Base-by-base conservation (phyloP, 1,284 basidiomycete species). In the Cystobasidiaceae sp. region DNA sequence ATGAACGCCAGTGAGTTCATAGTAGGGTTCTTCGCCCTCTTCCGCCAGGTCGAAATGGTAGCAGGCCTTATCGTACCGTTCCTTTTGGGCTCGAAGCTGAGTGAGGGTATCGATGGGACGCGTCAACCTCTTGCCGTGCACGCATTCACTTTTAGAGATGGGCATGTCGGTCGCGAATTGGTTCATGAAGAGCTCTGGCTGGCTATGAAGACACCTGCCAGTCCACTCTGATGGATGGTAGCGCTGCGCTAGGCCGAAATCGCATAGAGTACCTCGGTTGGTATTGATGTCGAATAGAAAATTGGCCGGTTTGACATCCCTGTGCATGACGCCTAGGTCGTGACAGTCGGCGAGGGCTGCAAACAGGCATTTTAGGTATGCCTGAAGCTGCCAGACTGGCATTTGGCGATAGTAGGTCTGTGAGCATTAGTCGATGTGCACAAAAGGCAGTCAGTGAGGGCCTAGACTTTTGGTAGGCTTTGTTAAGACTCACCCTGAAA, bases 291-390 rank as follows among this genome's bases (percentile, higher is more conserved):
- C 90, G 76, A 90, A 98, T 32, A 98, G 82, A 75, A 98, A 98
- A 77, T 98, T 98, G 68, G 94, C 94, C 17, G 94, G 96, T 75
- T 98, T 98, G 73, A 98, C 90, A 77, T 98, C 94, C 37, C 94
- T 90, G 78, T 98, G 94, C 54, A 98, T 89, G 73, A 98, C 88
- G 6, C 84, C 85, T 52, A 89, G 82, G n/a, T 84, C 79, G 75
- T 98, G 96, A 23, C 91, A 88, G 72, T 94, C 92, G 55, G 88
- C 85, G 57, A 98, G 78, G 0, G 91, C 93, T 21, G 89, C 86
- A 75, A 98, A 87, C 75, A 99, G 85, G 75, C 89, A 93, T 43
- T 87, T 85, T 73, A 98, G 87, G 79, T 98, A 99, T 56, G 84
- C 81, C 74, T 88, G 89, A 62, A 97, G 85, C 33, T 86, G 85